Percentiles rank a stretch among this genome's conserved stretches.
These are phyloP conservation scores for Candolleomyces efflorescens DNA, from an alignment of 768 basidiomycete species.

Conservation along the genomic window DNA sequence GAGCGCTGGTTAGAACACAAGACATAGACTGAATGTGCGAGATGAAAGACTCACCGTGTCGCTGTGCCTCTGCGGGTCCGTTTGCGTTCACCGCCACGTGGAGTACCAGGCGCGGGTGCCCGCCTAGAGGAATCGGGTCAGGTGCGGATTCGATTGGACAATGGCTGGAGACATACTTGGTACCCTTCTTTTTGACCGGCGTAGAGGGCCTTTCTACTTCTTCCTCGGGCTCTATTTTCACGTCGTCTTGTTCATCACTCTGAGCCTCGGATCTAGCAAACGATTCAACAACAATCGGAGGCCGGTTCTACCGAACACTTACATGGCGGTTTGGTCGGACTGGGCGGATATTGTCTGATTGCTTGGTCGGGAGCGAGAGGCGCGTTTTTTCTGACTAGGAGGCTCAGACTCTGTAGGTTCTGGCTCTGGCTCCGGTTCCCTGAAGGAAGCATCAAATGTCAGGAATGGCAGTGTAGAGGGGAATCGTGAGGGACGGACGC, in stretches of 20 bases:
- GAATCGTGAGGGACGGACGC: too few relatives aligned
- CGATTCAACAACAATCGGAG: background rate
- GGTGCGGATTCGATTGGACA: background rate
- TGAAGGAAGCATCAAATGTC: too few relatives aligned
- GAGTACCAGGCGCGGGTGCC: conserved; percentile 5
- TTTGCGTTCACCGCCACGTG: conserved; percentile 6
- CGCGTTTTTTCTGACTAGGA: too few relatives aligned
- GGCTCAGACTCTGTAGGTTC: too few relatives aligned
- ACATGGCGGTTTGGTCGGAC: background rate
- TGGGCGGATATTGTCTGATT: background rate
- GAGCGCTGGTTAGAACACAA: background rate
- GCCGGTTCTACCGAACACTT: background rate
- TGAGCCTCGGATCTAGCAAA: background rate
- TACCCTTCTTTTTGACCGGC: conserved; percentile 5
- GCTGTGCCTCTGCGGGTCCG: conserved; percentile 3
- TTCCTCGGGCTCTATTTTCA: background rate
- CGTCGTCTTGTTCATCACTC: background rate
- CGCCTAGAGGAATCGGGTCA: background rate
- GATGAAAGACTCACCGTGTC: background rate
- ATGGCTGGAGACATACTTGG: background rate
- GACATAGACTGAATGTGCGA: background rate
- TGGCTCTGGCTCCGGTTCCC: too few relatives aligned
- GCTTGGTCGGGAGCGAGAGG: too few relatives aligned
- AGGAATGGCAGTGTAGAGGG: too few relatives aligned
- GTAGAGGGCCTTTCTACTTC: conserved; percentile 3